Conservation (phyloP, 2,329 filamentous ascomycete species). For the Pestalotiopsis sp. region DNA sequence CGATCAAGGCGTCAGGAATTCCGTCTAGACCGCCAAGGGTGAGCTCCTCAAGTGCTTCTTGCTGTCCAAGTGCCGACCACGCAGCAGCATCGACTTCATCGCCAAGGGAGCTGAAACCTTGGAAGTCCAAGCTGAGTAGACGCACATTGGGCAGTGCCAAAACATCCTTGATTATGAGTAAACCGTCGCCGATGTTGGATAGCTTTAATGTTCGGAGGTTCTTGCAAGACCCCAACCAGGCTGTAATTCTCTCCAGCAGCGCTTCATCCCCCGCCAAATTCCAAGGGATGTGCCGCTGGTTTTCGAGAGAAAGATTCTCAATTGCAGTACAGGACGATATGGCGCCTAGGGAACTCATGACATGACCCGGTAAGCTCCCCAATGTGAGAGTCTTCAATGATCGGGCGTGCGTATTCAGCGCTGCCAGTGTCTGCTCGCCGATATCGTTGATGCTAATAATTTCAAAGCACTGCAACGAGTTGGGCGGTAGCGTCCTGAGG, state of each 20-base stretch:
- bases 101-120: conserved; percentile 19
- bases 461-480: conserved; percentile 62
- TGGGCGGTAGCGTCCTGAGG: conserved; percentile 54
- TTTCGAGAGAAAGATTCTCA: conserved; percentile 37
- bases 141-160: conserved; percentile 25
- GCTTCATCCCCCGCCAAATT: conserved; percentile 24
- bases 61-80: conserved; percentile 28
- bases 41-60: conserved; percentile 25
- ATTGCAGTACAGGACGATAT: conserved; percentile 37
- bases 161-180: conserved; percentile 30
- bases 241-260: conserved; percentile 29
- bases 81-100: conserved; percentile 18
- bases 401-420: conserved; percentile 46
- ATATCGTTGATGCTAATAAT: conserved; percentile 59
- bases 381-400: conserved; percentile 38
- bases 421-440: conserved; percentile 56
- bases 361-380: conserved; percentile 29
- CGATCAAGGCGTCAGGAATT: conserved; percentile 49
- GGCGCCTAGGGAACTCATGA: conserved; percentile 31
- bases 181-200: conserved; percentile 48
- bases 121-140: conserved; percentile 25
- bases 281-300: conserved; percentile 16
- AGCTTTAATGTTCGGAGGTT: conserved; percentile 35
- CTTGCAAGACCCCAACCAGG: conserved; percentile 34
- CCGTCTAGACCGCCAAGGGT: conserved; percentile 37